These are phyloP conservation scores for Blastocystis sp. DNA, from an alignment of 352 stramenopile genomes.

Conservation along the genomic window DNA sequence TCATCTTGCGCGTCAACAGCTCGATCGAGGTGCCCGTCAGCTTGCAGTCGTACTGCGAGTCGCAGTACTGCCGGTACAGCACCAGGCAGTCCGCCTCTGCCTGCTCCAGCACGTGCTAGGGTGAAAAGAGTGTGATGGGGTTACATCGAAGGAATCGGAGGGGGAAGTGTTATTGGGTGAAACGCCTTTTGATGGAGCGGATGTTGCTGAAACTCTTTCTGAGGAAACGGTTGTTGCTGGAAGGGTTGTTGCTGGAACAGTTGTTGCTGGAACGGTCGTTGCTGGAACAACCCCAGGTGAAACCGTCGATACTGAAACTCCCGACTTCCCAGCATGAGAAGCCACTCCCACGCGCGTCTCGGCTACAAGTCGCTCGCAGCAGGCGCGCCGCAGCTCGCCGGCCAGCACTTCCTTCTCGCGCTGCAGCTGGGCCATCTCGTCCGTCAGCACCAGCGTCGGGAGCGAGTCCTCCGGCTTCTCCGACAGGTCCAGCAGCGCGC, in stretches of 20 bases:
- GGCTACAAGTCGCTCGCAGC: slow-evolving; percentile 16
- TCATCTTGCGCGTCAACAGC: background rate
- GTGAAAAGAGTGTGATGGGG: background rate
- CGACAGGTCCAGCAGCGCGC: background rate
- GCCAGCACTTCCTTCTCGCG: slow-evolving; percentile 50
- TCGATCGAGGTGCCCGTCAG: background rate
- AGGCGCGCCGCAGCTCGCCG: background rate
- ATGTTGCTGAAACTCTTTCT: too few relatives aligned
- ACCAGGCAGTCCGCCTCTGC: background rate
- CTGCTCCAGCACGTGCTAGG: background rate
- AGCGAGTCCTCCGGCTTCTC: background rate
- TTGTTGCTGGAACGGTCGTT: too few relatives aligned
- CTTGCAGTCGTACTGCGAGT: background rate
- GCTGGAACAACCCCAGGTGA: too few relatives aligned
- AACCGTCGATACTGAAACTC: too few relatives aligned
- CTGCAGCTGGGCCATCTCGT: background rate
- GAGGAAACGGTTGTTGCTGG: too few relatives aligned
- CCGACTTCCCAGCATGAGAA: too few relatives aligned
- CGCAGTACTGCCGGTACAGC: background rate
- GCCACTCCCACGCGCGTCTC: background rate
- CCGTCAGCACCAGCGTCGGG: background rate
- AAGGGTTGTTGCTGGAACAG: too few relatives aligned
- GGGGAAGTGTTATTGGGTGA: too few relatives aligned
- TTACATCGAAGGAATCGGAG: background rate
- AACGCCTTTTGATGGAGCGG: too few relatives aligned